A percentile compares a stretch with the other conserved stretches of the same genome.
Conservation (phyloP, 495 filamentous ascomycete species). For the Parathielavia appendiculata region DNA sequence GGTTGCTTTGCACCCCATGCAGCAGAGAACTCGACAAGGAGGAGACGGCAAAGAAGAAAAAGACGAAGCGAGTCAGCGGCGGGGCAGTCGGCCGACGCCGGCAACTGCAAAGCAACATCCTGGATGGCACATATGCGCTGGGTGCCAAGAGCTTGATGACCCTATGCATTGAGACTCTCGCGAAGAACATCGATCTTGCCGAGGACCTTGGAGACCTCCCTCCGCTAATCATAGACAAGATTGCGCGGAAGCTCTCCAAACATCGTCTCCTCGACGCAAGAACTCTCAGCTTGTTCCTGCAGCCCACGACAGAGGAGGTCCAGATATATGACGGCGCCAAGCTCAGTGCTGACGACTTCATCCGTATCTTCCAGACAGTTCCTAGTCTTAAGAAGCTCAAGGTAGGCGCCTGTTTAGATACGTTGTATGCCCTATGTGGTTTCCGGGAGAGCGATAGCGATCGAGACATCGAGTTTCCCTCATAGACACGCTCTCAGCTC, state of each 20-base stretch:
- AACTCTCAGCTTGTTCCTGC: slow-evolving; percentile 74
- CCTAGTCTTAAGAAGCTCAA: slow-evolving; percentile 63
- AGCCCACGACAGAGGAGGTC: slow-evolving; percentile 58
- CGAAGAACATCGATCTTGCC: slow-evolving; percentile 72
- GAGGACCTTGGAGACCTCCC: slow-evolving; percentile 82
- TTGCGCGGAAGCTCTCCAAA: slow-evolving; percentile 78
- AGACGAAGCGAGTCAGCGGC: slow-evolving; percentile 34
- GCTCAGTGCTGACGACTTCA: slow-evolving; percentile 67
- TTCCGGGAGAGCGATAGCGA: neutral
- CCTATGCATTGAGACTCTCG: slow-evolving; percentile 79
- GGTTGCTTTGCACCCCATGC: slow-evolving; percentile 78
- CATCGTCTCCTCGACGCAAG: slow-evolving; percentile 62
- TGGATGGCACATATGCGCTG: slow-evolving; percentile 64
- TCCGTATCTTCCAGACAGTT: slow-evolving; percentile 71
- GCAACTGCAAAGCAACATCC: slow-evolving; percentile 67
- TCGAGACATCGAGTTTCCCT: neutral
- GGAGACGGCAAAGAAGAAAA: slow-evolving; percentile 63
- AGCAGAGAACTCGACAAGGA: slow-evolving; percentile 68
- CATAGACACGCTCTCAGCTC: neutral
- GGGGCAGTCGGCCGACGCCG: slow-evolving; percentile 52
- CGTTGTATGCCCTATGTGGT: neutral
- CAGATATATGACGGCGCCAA: slow-evolving; percentile 75
- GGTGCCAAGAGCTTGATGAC: slow-evolving; percentile 72
- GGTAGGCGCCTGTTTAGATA: neutral
- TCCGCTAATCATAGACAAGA: slow-evolving; percentile 57